These are phyloP conservation scores for Aegle marmelos DNA, from an alignment of 345 rosid species.

Conservation along the genomic window DNA sequence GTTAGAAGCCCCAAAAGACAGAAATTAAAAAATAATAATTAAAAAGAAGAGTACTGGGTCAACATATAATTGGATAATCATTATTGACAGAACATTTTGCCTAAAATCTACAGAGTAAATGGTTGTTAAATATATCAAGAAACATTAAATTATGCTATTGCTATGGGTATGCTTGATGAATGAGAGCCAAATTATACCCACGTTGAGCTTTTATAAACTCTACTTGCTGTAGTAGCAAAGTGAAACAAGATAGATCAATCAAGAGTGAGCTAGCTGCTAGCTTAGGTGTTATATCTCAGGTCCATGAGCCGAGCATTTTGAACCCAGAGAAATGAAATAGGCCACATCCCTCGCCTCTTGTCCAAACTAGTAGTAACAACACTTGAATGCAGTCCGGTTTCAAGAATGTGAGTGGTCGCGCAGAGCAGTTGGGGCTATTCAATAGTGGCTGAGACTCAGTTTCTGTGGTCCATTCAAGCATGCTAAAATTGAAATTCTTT, in stretches of 20 bases:
- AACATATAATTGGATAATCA: not conserved
- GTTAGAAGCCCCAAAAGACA: conserved; percentile 8
- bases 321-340: not conserved
- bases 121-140: not conserved
- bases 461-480: conserved; percentile 1
- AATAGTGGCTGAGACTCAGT: not conserved
- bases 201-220: not conserved
- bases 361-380: not conserved
- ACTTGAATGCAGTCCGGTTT: not conserved
- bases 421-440: conserved; percentile 5
- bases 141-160: not conserved
- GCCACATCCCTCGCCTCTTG: not conserved
- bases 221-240: not conserved
- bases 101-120: not conserved
- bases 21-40: not conserved
- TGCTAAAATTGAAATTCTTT: not conserved
- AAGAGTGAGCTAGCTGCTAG: not conserved
- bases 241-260: not conserved
- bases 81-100: not conserved
- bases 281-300: not conserved
- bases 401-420: not conserved
- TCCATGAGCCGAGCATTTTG: not conserved
- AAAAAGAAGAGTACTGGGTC: not conserved
- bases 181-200: not conserved
- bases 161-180: not conserved